Base-by-base conservation (phyloP, 1,139 yeast genomes). In the Magnusiomyces suaveolens region DNA sequence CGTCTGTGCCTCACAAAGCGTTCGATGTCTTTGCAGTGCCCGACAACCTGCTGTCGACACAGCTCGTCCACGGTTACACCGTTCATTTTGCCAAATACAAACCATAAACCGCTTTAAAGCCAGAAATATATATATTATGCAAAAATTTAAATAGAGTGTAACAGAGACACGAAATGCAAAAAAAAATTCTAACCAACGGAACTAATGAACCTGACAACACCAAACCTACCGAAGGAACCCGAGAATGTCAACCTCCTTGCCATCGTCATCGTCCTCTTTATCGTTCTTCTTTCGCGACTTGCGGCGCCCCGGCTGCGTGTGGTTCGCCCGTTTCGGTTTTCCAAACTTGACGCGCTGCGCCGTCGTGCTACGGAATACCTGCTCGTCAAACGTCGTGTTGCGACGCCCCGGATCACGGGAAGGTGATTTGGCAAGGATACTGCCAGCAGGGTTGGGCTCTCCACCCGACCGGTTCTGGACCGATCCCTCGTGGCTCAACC, bases 1-100 rank as follows among this genome's bases (percentile, higher is more conserved):
- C 69, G 18, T 61, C 80, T 8, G 12, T 14, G 8, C 14, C 36
- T 8, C 36, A 41, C 14, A 53, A 59, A 1, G 59, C 83, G 82
- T 80, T 76, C 63, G 73, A 70, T 12, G 72, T 81, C 0, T 81
- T 76, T 63, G 54, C 60, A 1, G 59, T 64, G 4, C 62, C 60
- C 0, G 70, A 64, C 2, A 53, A 59, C 1, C 46, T 62, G 20
- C 64, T 78, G 4, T 64, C 70, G 8, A 59, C 63, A 1, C 68
- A 66, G 3, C 64, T 78, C 4, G 53, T 50, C 2, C 54, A 61
- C 6, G 83, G 83, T 2, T 79, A 70, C 63, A 75, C 72, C 1
- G 69, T 79, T 0, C 79, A 78, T 62, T 72, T 64, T 60, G 65
- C 74, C 14, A 48, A 38, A 25, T 53, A 29, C 46, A 43, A 38